phyloP scores from a whole-genome alignment of 768 basidiomycete species.

The Cyathus striatus region DNA sequence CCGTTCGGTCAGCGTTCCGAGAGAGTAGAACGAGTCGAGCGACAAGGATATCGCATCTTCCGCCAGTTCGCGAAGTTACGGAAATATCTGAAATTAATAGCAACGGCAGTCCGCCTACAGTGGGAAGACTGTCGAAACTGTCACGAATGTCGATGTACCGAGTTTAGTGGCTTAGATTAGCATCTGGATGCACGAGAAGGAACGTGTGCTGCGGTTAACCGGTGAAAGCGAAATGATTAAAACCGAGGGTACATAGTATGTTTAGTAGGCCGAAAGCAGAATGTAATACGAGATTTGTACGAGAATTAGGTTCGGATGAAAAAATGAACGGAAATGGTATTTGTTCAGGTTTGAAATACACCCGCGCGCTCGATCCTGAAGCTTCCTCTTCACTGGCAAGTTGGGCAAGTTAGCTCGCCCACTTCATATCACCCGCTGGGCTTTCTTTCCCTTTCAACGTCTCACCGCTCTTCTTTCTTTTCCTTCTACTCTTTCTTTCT shows the following conservation, averaged over 20 bases:
- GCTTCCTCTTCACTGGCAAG: neutral
- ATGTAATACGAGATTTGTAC: no score
- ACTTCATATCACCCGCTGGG: no score
- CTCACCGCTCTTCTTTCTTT: conserved; percentile 2
- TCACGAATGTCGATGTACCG: neutral
- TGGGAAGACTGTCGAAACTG: neutral
- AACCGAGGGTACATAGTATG: no score
- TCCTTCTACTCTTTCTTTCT: no score
- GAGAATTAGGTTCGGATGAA: conserved; percentile 7
- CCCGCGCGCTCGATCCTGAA: conserved; percentile 4
- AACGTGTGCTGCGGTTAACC: no score
- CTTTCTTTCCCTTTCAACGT: conserved; percentile 3
- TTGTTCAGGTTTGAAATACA: conserved; percentile 30
- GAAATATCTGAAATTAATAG: neutral
- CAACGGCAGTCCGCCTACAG: neutral
- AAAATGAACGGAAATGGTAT: conserved; percentile 14
- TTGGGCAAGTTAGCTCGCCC: neutral
- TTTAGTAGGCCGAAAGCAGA: no score
- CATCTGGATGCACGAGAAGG: no score
- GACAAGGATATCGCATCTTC: no score
- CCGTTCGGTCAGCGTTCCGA: neutral
- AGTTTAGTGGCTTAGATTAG: no score
- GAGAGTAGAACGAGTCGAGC: no score
- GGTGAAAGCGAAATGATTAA: no score
- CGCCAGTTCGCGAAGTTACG: neutral